Percentiles rank a stretch among this genome's conserved stretches.
Evolutionary conservation across 208 protist species (phyloP).

Genomic region (Wallacemonas sp.): DNA sequence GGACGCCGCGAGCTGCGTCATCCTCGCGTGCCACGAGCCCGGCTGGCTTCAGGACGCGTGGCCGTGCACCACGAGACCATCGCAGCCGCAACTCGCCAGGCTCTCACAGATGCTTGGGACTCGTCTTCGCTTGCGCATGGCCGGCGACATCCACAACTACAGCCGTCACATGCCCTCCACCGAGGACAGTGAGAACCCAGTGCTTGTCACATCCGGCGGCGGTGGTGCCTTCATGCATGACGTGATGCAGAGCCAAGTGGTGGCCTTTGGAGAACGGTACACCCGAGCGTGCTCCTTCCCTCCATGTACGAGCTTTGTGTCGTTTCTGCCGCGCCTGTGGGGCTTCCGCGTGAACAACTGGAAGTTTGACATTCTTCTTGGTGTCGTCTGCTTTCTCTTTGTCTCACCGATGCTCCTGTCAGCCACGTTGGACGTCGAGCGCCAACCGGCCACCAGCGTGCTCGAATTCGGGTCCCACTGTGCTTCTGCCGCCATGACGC

Average conservation of each 20-base stretch:
- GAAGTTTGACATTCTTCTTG: constrained; percentile 48
- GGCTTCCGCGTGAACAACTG: constrained; percentile 49
- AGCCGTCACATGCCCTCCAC: constrained; percentile 32
- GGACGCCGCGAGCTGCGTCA: constrained; percentile 30
- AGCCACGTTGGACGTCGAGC: neutral
- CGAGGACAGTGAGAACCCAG: constrained; percentile 18
- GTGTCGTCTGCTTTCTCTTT: constrained; percentile 34
- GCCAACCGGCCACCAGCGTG: neutral
- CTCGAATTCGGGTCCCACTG: neutral
- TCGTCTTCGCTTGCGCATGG: constrained; percentile 31
- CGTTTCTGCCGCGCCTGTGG: constrained; percentile 24
- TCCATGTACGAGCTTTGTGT: constrained; percentile 9
- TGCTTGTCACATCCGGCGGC: constrained; percentile 39
- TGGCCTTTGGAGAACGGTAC: constrained; percentile 29
- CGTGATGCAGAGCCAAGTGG: constrained; percentile 16
- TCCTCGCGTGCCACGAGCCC: constrained; percentile 39
- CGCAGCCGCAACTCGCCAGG: constrained; percentile 25
- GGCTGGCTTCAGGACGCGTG: constrained; percentile 45
- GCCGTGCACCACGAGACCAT: neutral
- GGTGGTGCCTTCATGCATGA: constrained; percentile 53
- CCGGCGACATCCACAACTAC: constrained; percentile 59
- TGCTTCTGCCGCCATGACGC: constrained; percentile 19
- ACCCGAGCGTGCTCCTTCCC: constrained; percentile 26
- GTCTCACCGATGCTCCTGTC: constrained; percentile 32
- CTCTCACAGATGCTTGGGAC: constrained; percentile 34